Evolutionary conservation across 2,329 filamentous ascomycete genomes (phyloP).

Genomic region (Coniochaeta hoffmannii): DNA sequence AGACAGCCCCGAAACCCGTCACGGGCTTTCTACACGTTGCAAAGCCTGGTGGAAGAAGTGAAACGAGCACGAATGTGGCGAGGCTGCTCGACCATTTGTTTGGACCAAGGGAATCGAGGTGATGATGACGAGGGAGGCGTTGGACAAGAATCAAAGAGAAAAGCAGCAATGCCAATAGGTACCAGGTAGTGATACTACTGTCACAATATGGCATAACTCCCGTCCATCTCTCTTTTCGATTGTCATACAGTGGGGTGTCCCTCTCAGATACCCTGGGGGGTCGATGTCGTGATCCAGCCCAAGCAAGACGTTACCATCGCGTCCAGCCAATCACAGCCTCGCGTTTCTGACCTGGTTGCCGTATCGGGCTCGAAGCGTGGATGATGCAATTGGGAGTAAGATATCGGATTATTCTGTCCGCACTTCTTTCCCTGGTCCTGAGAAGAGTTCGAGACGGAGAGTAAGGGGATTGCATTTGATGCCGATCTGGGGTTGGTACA

Average conservation of each 20-base stretch:
- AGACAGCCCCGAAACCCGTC: no score
- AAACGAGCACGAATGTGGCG: no score
- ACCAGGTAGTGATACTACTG: not conserved
- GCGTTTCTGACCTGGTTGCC: not conserved
- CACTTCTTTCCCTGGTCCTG: no score
- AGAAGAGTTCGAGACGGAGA: not conserved
- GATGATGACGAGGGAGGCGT: no score
- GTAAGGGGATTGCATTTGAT: not conserved
- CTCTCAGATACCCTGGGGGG: not conserved
- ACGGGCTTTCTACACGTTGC: no score
- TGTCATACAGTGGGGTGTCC: not conserved
- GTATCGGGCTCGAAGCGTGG: not conserved
- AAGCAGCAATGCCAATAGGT: no score
- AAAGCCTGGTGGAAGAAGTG: no score
- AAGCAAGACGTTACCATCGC: not conserved
- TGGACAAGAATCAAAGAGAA: no score
- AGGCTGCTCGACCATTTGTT: no score
- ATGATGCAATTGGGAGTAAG: not conserved
- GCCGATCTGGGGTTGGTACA: not conserved
- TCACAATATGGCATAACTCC: not conserved
- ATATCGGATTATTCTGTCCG: no score
- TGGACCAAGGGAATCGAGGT: no score
- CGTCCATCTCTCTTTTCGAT: not conserved
- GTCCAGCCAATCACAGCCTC: not conserved
- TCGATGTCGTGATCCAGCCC: constrained; percentile 2